These are phyloP conservation scores for Leccinum arenicola DNA, from an alignment of 768 basidiomycete genomes.

Conservation along the genomic window DNA sequence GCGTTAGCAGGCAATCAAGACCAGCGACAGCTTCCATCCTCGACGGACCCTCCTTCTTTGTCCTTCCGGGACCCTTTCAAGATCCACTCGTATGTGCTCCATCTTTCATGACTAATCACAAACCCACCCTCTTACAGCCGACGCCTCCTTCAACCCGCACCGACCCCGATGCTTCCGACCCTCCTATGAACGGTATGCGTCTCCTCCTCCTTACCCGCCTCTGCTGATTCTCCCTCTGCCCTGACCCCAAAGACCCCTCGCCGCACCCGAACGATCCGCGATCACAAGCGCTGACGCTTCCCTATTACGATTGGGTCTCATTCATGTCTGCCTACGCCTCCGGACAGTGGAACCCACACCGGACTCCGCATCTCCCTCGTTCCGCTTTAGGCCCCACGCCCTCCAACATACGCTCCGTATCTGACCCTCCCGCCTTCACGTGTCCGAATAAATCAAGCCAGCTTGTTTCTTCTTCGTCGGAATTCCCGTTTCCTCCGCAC, in stretches of 20 bases:
- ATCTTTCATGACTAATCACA: background rate
- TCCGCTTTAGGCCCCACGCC: slow-evolving; percentile 25
- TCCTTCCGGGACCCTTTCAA: slow-evolving; percentile 38
- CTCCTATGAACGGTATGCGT: slow-evolving; percentile 24
- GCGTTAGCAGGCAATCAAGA: slow-evolving; percentile 30
- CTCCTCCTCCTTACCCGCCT: background rate
- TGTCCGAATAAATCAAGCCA: slow-evolving; percentile 10
- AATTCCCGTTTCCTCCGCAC: slow-evolving; percentile 9
- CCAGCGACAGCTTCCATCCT: slow-evolving; percentile 45
- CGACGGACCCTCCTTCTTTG: slow-evolving; percentile 37
- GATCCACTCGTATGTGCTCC: slow-evolving; percentile 11
- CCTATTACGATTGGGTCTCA: slow-evolving; percentile 64
- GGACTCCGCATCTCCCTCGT: slow-evolving; percentile 58
- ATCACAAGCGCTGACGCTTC: slow-evolving; percentile 17
- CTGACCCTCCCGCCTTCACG: slow-evolving; percentile 7
- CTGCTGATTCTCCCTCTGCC: slow-evolving; percentile 19
- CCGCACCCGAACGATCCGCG: slow-evolving; percentile 11
- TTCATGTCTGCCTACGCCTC: slow-evolving; percentile 76
- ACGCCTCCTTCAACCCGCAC: slow-evolving; percentile 1
- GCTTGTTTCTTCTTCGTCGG: slow-evolving; percentile 7
- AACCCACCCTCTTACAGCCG: slow-evolving; percentile 5
- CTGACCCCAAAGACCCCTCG: slow-evolving; percentile 2
- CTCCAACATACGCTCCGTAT: slow-evolving; percentile 8
- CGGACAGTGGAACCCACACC: slow-evolving; percentile 79
- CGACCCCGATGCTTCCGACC: slow-evolving; percentile 13